phyloP scores from a whole-genome alignment of 805 yeast species.

The Wickerhamiella brachini region DNA sequence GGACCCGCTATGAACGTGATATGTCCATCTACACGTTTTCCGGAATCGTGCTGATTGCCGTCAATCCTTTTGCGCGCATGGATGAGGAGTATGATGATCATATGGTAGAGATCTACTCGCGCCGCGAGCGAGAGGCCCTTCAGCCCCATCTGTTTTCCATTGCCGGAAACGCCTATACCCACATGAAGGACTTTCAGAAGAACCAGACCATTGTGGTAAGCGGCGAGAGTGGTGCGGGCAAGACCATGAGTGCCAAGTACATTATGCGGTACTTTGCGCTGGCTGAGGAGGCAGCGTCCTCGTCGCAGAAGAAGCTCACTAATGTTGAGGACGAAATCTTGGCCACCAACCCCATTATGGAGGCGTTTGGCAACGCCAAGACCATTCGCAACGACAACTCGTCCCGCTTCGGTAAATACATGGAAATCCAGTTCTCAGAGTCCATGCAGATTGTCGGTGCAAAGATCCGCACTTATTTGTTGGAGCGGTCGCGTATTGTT shows the following conservation, averaged over 20 bases:
- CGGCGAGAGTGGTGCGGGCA: constrained; percentile 99
- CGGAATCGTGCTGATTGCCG: constrained; percentile 92
- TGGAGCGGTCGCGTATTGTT: constrained; percentile 88
- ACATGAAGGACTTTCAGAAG: constrained; percentile 73
- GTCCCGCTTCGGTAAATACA: constrained; percentile 91
- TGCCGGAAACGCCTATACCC: constrained; percentile 93
- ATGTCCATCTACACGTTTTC: constrained; percentile 88
- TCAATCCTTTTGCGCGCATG: constrained; percentile 86
- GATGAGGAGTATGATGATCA: constrained; percentile 86
- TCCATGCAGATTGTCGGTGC: constrained; percentile 82
- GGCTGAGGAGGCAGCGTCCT: constrained; percentile 41
- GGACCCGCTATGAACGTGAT: constrained; percentile 65
- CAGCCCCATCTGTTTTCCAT: constrained; percentile 96
- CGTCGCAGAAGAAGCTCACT: constrained; percentile 48
- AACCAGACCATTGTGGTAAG: constrained; percentile 94
- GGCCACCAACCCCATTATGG: constrained; percentile 95
- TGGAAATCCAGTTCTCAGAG: constrained; percentile 75
- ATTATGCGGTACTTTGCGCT: constrained; percentile 96
- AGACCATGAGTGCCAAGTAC: constrained; percentile 91
- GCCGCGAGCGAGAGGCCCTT: constrained; percentile 82
- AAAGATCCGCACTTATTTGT: constrained; percentile 76
- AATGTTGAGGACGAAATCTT: constrained; percentile 85
- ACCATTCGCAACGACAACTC: constrained; percentile 96
- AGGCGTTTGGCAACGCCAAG: constrained; percentile 97
- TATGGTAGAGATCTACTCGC: constrained; percentile 88